These are phyloP conservation scores for Ceratocystis variospora DNA, from an alignment of 2,329 filamentous ascomycete species.

Conservation along the genomic window DNA sequence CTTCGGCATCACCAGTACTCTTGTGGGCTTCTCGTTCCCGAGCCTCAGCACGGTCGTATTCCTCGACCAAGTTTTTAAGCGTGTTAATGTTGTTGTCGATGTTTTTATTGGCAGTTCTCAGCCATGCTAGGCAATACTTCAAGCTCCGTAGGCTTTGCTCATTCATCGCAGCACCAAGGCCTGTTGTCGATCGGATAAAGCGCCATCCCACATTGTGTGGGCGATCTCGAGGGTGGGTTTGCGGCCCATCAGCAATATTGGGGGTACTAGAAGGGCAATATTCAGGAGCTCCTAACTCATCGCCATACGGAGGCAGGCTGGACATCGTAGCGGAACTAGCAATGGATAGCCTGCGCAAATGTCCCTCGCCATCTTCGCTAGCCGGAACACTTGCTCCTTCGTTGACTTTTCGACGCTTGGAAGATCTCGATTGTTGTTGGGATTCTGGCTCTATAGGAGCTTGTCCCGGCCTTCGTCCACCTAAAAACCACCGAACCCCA, in stretches of 20 bases:
- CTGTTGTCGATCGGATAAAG: slow-evolving; percentile 79
- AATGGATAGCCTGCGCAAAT: slow-evolving; percentile 20
- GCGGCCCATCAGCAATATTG: slow-evolving; percentile 23
- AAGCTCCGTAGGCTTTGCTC: slow-evolving; percentile 73
- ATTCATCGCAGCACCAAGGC: slow-evolving; percentile 80
- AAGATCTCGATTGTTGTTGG: slow-evolving; percentile 28
- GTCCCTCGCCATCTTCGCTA: slow-evolving; percentile 23
- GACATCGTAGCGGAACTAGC: slow-evolving; percentile 16
- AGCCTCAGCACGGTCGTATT: slow-evolving; percentile 53
- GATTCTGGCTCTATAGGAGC: slow-evolving; percentile 33
- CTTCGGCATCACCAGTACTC: slow-evolving; percentile 8
- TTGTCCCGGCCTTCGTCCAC: slow-evolving; percentile 39
- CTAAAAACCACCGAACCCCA: slow-evolving; percentile 71
- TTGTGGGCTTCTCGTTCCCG: slow-evolving; percentile 17
- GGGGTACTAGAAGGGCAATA: slow-evolving; percentile 23
- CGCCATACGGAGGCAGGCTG: slow-evolving; percentile 9
- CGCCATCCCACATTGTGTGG: slow-evolving; percentile 29
- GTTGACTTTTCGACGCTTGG: slow-evolving; percentile 47
- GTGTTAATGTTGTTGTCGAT: slow-evolving; percentile 62
- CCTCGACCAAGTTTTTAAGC: slow-evolving; percentile 60
- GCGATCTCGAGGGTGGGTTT: not conserved
- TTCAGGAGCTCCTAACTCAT: slow-evolving; percentile 10
- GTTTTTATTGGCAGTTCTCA: slow-evolving; percentile 69
- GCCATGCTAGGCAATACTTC: slow-evolving; percentile 68
- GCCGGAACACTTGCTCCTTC: slow-evolving; percentile 24